These are phyloP conservation scores for Lunularia cruciata DNA, from an alignment of 225 moss, liverwort and hornwort genomes.

Conservation along the genomic window DNA sequence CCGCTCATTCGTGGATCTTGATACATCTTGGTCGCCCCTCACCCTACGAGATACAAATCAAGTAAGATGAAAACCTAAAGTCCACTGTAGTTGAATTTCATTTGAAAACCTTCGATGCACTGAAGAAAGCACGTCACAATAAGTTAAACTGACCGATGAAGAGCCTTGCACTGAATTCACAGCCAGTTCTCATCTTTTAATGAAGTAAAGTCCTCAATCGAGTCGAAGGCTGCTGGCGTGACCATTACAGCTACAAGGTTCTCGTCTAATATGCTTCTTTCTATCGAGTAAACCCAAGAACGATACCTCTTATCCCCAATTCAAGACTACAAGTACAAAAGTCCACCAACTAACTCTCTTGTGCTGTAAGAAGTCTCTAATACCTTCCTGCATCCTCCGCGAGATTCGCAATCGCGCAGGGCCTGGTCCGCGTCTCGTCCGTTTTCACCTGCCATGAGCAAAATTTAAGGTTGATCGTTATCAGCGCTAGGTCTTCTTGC, in stretches of 20 bases:
- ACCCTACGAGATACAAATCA: constrained; percentile 18
- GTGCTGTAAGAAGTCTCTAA: neutral
- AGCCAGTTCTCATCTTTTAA: too few relatives aligned
- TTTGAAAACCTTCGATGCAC: neutral
- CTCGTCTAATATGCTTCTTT: too few relatives aligned
- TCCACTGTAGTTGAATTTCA: neutral
- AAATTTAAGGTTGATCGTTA: too few relatives aligned
- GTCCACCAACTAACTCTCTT: neutral
- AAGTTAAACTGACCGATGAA: too few relatives aligned
- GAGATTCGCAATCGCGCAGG: neutral
- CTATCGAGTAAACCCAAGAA: neutral
- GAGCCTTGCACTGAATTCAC: too few relatives aligned
- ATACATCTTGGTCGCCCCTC: constrained; percentile 15
- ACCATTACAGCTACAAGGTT: too few relatives aligned
- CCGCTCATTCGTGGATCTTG: neutral
- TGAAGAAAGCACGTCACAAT: too few relatives aligned
- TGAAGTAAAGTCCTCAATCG: too few relatives aligned
- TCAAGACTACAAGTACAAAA: neutral
- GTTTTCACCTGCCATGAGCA: constrained; percentile 4
- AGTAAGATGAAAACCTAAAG: neutral
- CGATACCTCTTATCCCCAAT: neutral
- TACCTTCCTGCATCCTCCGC: constrained; percentile 11
- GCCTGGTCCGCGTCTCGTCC: neutral
- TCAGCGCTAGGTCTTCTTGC: too few relatives aligned
- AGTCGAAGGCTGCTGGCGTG: too few relatives aligned